Evolutionary conservation across 805 yeast species (phyloP), one percentile per base, ranked within the genome.

Genomic region (Pichia nanzhaoensis): DNA sequence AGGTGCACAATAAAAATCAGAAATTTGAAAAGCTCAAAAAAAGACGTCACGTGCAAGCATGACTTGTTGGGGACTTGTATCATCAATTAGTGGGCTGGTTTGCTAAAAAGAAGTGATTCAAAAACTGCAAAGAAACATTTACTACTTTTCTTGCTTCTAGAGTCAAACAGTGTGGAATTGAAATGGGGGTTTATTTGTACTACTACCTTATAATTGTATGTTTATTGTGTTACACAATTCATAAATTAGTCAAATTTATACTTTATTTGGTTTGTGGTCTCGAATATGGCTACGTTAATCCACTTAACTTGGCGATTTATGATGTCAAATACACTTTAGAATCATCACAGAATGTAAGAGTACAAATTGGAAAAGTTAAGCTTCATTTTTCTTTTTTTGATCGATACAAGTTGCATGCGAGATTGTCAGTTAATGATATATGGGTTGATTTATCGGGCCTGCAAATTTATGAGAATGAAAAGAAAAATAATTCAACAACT

Each of bases 311-410:
- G 5, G 27, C 47, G 6, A 32, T 50, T 3, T 34, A 37, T 32
- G 31, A 28, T 32, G 10, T 50, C 2, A 27, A 22, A 16, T 44
- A 46, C 41, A 21, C 21, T 4, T 17, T 32, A 3, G 9, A 21
- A 9, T 9, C 31, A 1, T 18, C 17, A 4, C 31, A 19, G 4
- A 31, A 32, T 37, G 8, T 42, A 9, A 19, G 10, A 1, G 14
- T 42, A 4, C 27, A 22, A 30, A 37, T 45, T 3, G 42, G 35
- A 3, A 34, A n/a, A n/a, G 33, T 48, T 3, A 41, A 31, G 16
- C 28, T 50, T 16, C 45, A 36, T 17, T 33, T 50, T 2, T 39
- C 49, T 14, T 5, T 50, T 4, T 40, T 50, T n/a, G 30, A 9
- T 13, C 21, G 19, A 12, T n/a, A 6, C 10, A 21, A 40, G 12